phyloP scores from a whole-genome alignment of 352 stramenopile genomes.

The Phytophthora cajani region DNA sequence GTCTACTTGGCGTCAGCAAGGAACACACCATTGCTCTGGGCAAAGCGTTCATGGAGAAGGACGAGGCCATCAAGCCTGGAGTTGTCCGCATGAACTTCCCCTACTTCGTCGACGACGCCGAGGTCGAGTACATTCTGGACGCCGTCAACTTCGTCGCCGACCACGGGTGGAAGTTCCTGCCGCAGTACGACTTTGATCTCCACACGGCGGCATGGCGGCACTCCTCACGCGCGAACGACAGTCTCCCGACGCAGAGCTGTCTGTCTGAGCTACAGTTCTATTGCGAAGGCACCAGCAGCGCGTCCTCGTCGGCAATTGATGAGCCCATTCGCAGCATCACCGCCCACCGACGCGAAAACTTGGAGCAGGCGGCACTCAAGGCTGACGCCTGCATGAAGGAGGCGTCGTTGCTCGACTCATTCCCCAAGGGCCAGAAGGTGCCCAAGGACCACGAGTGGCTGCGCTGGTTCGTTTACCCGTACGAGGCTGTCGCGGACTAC shows the following conservation, averaged over 20 bases:
- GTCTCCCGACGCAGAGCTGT: constrained; percentile 17
- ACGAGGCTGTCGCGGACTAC: constrained; percentile 33
- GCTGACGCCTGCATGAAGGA: constrained; percentile 37
- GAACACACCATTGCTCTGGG: constrained; percentile 76
- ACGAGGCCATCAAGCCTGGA: constrained; percentile 94
- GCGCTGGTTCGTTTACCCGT: constrained; percentile 47
- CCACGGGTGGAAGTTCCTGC: constrained; percentile 93
- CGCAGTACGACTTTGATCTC: constrained; percentile 95
- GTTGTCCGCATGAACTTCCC: constrained; percentile 95
- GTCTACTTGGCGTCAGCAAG: constrained; percentile 91
- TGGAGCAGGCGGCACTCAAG: constrained; percentile 30
- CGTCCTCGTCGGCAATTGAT: constrained; percentile 9
- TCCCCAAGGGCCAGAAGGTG: constrained; percentile 35
- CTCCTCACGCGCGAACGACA: constrained; percentile 14
- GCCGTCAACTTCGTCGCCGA: constrained; percentile 93
- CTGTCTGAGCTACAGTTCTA: constrained; percentile 33
- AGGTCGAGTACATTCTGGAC: constrained; percentile 94
- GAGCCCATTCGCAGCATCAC: constrained; percentile 28
- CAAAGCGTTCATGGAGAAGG: constrained; percentile 85
- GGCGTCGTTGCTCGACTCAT: constrained; percentile 21
- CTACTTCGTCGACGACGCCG: constrained; percentile 80
- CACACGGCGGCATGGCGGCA: constrained; percentile 93
- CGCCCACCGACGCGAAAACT: constrained; percentile 32
- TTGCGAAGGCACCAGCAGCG: constrained; percentile 18
- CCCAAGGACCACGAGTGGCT: constrained; percentile 29